Base-by-base conservation (phyloP, 2,329 filamentous ascomycete species). In the Clonostachys sp. region DNA sequence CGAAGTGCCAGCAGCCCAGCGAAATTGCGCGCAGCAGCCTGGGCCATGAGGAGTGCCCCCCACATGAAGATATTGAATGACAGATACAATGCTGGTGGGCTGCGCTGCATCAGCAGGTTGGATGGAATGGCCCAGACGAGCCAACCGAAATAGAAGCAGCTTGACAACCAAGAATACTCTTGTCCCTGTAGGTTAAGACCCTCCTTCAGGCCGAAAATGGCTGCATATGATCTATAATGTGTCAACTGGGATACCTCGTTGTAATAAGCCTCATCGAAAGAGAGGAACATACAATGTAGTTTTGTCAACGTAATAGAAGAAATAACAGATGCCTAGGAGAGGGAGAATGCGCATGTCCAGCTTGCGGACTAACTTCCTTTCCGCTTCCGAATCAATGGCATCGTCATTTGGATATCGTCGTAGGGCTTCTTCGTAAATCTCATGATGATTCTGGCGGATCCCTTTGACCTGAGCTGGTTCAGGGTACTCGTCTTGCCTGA, bases 191-290 rank as follows among this genome's bases (percentile, higher is more conserved):
- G 67, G 13, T 73, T 53, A 9, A 85, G 68, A 51, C 83, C 81
- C 3, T 82, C 72, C 18, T 72, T 69, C 50, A 87, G 78, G 2
- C 81, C 81, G 49, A 86, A 84, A 44, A 86, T 80, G 17, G 83
- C 81, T 1, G 83, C 82, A 53, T 84, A 86, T 1, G 74, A 80
- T 12, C 57, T 57, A 45, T n/a, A 34, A 2, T 16, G 35, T 2
- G 36, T 8, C 17, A 45, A 16, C 44, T 46, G 16, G 8, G 33
- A 16, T 4, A 5, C 3, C 6, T 34, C 2, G n/a, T 24, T 12
- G 17, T 12, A 36, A 12, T 12, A 10, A 10, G 13, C 16, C 10
- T 16, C 30, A 5, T 9, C 13, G 13, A 12, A n/a, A 14, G 3
- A n/a, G 17, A 12, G 17, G 2, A 39, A 44, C 51, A 39, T 51